A percentile compares a stretch with the other conserved stretches of the same genome.
Evolutionary conservation across 495 filamentous ascomycete species (phyloP).

Genomic region (Achaetomiella virescens): DNA sequence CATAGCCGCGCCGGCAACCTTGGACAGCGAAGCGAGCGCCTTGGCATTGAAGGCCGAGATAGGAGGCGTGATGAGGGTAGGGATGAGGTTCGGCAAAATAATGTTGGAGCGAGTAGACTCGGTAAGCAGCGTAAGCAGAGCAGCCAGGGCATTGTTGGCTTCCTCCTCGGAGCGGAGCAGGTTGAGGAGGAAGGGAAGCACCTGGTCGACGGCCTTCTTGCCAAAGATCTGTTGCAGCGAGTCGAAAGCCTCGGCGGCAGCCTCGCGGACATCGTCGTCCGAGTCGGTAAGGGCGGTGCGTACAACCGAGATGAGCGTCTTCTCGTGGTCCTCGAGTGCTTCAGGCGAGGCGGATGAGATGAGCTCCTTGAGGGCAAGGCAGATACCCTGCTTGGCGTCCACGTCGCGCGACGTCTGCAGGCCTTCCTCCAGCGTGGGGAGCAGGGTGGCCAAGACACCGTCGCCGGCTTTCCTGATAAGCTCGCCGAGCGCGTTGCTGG

Average conservation of each 20-base stretch:
- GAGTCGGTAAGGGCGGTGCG: slow-evolving; percentile 87
- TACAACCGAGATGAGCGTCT: slow-evolving; percentile 87
- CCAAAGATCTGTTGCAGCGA: slow-evolving; percentile 87
- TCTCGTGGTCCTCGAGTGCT: slow-evolving; percentile 87
- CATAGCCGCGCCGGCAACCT: slow-evolving; percentile 84
- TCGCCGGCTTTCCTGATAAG: slow-evolving; percentile 95
- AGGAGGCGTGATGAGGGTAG: slow-evolving; percentile 81
- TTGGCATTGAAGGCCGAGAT: slow-evolving; percentile 91
- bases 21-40: slow-evolving; percentile 83
- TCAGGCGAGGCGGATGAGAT: slow-evolving; percentile 88
- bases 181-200: slow-evolving; percentile 84
- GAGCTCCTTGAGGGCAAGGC: slow-evolving; percentile 88
- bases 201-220: slow-evolving; percentile 89
- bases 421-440: slow-evolving; percentile 90
- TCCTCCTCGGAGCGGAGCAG: slow-evolving; percentile 78
- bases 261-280: slow-evolving; percentile 84
- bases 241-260: slow-evolving; percentile 95
- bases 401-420: slow-evolving; percentile 82
- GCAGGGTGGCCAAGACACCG: slow-evolving; percentile 75
- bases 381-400: slow-evolving; percentile 94
- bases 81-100: slow-evolving; percentile 92
- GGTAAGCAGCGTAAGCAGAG: slow-evolving; percentile 84
- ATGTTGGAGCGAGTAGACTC: slow-evolving; percentile 92
- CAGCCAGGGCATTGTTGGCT: slow-evolving; percentile 86
- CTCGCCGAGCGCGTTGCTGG: slow-evolving; percentile 92